Evolutionary conservation across 83 land plant species (phyloP), one percentile per base, ranked within the genome.

Genomic region (Picea abies): DNA sequence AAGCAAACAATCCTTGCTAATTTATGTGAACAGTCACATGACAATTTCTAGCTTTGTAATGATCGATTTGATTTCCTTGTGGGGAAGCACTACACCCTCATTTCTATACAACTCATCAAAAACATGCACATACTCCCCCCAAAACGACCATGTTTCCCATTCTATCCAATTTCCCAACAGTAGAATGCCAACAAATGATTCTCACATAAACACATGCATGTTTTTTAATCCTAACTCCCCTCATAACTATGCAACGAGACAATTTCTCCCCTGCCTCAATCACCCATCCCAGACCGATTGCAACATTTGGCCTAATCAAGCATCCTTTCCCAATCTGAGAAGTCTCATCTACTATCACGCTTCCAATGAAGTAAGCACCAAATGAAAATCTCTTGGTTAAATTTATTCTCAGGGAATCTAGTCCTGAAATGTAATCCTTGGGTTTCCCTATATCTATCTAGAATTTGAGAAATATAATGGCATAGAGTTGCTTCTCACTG

Each of bases 101-200:
- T 35, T 95, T 89, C 87, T 91, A 16, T 35, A 35, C 3, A 35
- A 4, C 4, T 35, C 37, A 35, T 35, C 99, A 23, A 89, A 87
- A 3, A 95, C 91, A 87, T 93, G 99, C 44, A 96, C 98, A 83
- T 96, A 93, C 83, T 95, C 37, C 98, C 2, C 98, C 39, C 39
- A 37, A 41, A 17, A 82, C 82, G 1, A 82, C 76, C 83, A 82
- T 82, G 63, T 82, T 82, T 58, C 78, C 83, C 29, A 72, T 82
- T 25, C 83, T 70, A 82, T 63, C 47, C 67, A 62, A 77, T 77
- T 58, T 52, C 16, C 96, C 95, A 12, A 94, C 90, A 2, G 91
- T 92, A 65, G 91, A 94, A 81, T 90, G 95, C 96, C 95, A 94
- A 3, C 95, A 95, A 26, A 92, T 85, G 80, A 94, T 92, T 68